These are phyloP conservation scores for Fusarium xylarioides DNA, from an alignment of 2,329 filamentous ascomycete species.

Conservation along the genomic window DNA sequence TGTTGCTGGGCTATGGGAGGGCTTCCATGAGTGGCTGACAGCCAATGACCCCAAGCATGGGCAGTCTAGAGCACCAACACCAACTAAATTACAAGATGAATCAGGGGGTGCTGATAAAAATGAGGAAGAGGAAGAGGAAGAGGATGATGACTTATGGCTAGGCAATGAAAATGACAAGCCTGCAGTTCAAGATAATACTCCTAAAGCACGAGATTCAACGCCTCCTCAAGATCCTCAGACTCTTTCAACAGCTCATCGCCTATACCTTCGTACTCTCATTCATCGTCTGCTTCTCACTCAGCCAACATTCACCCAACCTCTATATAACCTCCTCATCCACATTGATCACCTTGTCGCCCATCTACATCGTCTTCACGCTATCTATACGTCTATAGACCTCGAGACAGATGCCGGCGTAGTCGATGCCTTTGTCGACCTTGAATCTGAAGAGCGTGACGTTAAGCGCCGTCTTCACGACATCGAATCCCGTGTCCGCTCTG, in stretches of 20 bases:
- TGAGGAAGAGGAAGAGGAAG: constrained; percentile 17
- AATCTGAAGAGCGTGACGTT: constrained; percentile 76
- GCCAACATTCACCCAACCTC: constrained; percentile 67
- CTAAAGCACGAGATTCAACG: constrained; percentile 32
- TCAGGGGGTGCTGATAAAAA: neutral
- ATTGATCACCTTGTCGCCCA: constrained; percentile 85
- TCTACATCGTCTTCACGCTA: constrained; percentile 76
- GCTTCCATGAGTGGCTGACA: constrained; percentile 79
- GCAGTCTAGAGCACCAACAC: constrained; percentile 39
- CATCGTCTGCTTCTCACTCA: constrained; percentile 74
- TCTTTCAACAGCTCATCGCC: constrained; percentile 79
- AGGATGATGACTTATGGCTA: constrained; percentile 46
- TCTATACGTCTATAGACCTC: constrained; percentile 82
- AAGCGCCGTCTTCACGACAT: constrained; percentile 70
- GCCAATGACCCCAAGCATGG: constrained; percentile 49
- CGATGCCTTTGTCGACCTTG: constrained; percentile 76
- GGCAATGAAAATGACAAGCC: constrained; percentile 15
- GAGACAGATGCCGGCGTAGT: constrained; percentile 85
- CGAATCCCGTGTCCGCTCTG: constrained; percentile 70
- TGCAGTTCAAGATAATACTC: constrained; percentile 30
- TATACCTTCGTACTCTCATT: constrained; percentile 76
- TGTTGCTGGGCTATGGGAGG: constrained; percentile 80
- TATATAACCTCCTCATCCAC: constrained; percentile 74
- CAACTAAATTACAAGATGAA: constrained; percentile 28
- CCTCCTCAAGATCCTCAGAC: constrained; percentile 80